Evolutionary conservation across 805 yeast species (phyloP), one percentile per base, ranked within the genome.

Genomic region (Nakazawaea ishiwadae): DNA sequence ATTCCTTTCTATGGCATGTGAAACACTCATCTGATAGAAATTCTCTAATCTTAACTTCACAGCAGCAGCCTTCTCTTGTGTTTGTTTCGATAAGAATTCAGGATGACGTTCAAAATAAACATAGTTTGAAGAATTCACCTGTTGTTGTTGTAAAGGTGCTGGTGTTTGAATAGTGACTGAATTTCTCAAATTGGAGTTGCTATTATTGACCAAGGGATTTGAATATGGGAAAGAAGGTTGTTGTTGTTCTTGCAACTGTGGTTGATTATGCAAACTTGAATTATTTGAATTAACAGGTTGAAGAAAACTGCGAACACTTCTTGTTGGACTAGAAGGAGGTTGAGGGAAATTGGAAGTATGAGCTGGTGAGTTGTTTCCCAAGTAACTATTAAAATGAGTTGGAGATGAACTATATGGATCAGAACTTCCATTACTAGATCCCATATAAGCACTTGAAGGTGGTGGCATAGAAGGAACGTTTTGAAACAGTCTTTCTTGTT

Each of bases 1-100:
- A 59, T 91, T 93, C 50, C 99, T 72, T 61, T 93, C 99, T 47
- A 93, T 89, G 0, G 99, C 98, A 59, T 89, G 95, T 41, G 78
- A 76, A 21, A 90, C 95, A 14, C 90, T 79, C 59, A 85, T 78
- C 49, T 87, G 87, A 63, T 88, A 89, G 57, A 78, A 86, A 55
- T 87, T 87, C 57, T 89, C 96, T 37, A 89, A 66, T 50, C 81
- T 81, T 46, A 89, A 69, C 60, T 87, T 88, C 33, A 86, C 79
- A 2, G 91, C 86, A 0, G 95, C 80, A 0, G 96, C 88, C 51
- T 79, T 80, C 52, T 89, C 96, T 52, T 84, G 95, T 0, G 93
- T 72, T 5, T 71, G 54, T 50, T 83, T 80, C n/a, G 84, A 74
- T 52, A 88, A 71, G 52, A 74, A 64, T 48, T 84, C 89, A 1